Conservation (phyloP, 139 green algal species). For the Auxenochlorella protothecoides region DNA sequence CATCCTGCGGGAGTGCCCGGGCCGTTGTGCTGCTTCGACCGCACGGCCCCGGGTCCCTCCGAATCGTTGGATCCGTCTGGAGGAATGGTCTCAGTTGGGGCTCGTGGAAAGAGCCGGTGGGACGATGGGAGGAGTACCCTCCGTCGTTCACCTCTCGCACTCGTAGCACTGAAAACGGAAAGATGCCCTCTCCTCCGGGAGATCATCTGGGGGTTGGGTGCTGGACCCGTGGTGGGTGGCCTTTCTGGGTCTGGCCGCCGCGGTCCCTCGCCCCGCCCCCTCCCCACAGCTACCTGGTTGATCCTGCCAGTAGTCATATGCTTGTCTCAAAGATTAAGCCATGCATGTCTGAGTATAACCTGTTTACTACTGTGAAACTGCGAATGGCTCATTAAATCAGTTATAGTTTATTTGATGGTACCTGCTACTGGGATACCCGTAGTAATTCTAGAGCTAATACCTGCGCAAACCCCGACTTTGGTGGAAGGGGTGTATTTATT, state of each 20-base stretch:
- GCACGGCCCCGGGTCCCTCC: slow-evolving; percentile 4
- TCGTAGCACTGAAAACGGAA: too few species aligned
- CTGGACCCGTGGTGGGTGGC: too few species aligned
- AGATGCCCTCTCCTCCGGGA: too few species aligned
- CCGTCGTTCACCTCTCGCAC: too few species aligned
- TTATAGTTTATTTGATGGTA: slow-evolving; percentile 99
- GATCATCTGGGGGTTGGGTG: too few species aligned
- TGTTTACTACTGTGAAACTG: slow-evolving; percentile 99
- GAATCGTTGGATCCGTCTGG: slow-evolving; percentile 18
- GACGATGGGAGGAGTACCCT: too few species aligned
- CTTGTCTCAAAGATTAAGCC: slow-evolving; percentile 98
- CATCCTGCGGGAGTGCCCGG: slow-evolving; percentile 22
- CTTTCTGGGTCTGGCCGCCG: too few species aligned
- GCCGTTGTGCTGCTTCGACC: background rate
- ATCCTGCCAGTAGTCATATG: slow-evolving; percentile 97
- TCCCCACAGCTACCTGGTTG: slow-evolving; percentile 77
- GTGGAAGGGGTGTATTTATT: slow-evolving; percentile 89
- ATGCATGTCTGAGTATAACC: slow-evolving; percentile 99
- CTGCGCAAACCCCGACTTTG: slow-evolving; percentile 80
- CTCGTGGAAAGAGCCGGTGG: too few species aligned
- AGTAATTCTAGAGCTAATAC: slow-evolving; percentile 93
- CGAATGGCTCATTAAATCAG: slow-evolving; percentile 99
- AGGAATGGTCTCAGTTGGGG: slow-evolving; percentile 20
- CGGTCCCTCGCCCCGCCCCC: too few species aligned
- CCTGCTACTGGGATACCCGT: slow-evolving; percentile 76